Conservation (phyloP, 1,284 basidiomycete genomes). For the Cutaneotrichosporon cutaneum region DNA sequence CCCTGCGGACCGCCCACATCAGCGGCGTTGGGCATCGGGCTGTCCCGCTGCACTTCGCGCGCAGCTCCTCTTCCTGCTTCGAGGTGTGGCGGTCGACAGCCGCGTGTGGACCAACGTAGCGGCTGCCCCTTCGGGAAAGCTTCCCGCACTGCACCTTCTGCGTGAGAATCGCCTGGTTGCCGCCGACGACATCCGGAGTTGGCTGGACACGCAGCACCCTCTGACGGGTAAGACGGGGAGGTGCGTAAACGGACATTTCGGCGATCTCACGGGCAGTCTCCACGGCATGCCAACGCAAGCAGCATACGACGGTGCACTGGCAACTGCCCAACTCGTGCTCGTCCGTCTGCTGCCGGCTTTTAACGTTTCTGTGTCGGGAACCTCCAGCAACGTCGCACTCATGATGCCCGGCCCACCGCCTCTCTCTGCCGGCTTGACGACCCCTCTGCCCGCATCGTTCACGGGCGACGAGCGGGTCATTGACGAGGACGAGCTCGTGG, state of each 20-base stretch:
- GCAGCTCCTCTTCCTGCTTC: conserved; percentile 46
- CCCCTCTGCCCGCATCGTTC: conserved; percentile 43
- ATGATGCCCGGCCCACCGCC: conserved; percentile 37
- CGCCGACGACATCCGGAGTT: conserved; percentile 37
- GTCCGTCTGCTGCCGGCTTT: conserved; percentile 37
- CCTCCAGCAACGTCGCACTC: conserved; percentile 23
- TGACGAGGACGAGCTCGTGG: conserved; percentile 25
- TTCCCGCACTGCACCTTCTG: conserved; percentile 38
- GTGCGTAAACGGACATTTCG: conserved; percentile 13
- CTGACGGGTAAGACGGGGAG: conserved; percentile 32
- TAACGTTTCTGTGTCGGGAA: conserved; percentile 21
- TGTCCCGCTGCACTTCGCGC: conserved; percentile 39
- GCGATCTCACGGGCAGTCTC: conserved; percentile 2
- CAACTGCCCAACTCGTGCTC: conserved; percentile 39
- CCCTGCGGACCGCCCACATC: conserved; percentile 11
- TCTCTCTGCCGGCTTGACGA: conserved; percentile 41
- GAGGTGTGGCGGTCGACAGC: conserved; percentile 35
- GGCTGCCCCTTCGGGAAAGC: conserved; percentile 37
- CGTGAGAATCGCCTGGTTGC: conserved; percentile 34
- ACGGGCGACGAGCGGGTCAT: conserved; percentile 40
- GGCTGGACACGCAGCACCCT: conserved; percentile 41
- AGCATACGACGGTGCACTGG: conserved; percentile 43
- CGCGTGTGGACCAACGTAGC: conserved; percentile 38
- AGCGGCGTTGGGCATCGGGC: conserved; percentile 38
- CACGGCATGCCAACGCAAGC: conserved; percentile 34